Base-by-base conservation (phyloP, 2,329 filamentous ascomycete species). In the Stemphylium vesicarium region DNA sequence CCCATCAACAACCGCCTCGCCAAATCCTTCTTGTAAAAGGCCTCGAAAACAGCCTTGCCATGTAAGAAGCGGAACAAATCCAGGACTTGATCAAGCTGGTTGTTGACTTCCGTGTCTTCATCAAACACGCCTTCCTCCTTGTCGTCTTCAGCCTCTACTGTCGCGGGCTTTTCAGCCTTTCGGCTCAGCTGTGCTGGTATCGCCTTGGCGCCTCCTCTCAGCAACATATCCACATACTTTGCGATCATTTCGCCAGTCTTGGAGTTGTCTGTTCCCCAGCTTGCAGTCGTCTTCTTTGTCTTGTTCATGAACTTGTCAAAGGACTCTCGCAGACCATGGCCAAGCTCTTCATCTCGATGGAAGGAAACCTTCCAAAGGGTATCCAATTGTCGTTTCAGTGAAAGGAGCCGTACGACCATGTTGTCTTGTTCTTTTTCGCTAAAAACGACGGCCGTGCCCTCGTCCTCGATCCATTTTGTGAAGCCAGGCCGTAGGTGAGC, bases 191-290 rank as follows among this genome's bases (percentile, higher is more conserved):
- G 84, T 39, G 86, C 83, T 1, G 91, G 91, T 8, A 96, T 84
- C 0, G 89, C 88, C 74, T 96, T 98, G 41, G 94, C 82, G 1
- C 95, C 96, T 44, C 92, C 92, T 50, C 92, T 88, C 29, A 99
- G 83, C 16, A 99, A 81, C 78, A 90, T 83, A 75, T 99, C 95
- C 58, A 99, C 90, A 68, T 98, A 93, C 76, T 97, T 98, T 26
- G 95, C 96, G 65, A 97, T 96, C 93, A 98, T 96, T 79, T 99
- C 95, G 44, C 94, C 95, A 12, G 96, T 92, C 80, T 96, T 98
- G 15, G 92, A 92, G 51, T 93, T 96, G 51, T 92, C 89, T 0
- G 90, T 91, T 46, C 87, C 86, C 85, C 90, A 94, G 4, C 86
- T 88, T 4, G 86, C 81, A 7, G 85, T 83, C 1, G 85, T 87